Conservation (phyloP, 225 moss, liverwort and hornwort species). For the Pseudoscleropodium purum region DNA sequence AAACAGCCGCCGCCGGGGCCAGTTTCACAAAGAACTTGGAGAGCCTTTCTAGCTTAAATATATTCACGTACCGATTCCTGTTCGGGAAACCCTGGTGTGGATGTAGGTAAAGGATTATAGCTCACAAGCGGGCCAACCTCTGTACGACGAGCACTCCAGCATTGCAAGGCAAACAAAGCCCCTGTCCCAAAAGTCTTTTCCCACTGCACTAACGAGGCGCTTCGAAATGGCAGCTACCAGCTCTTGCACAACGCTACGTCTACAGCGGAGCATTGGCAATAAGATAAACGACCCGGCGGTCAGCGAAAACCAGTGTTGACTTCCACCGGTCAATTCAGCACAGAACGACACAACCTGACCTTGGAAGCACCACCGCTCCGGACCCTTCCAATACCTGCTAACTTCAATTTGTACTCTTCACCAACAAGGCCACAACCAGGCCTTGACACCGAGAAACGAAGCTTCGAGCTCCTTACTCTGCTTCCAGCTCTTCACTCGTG, state of each 20-base stretch:
- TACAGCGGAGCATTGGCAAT: not conserved
- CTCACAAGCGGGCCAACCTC: not conserved
- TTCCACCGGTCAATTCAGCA: not conserved
- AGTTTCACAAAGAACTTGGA: not conserved
- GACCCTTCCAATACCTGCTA: not conserved
- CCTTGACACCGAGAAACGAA: not conserved
- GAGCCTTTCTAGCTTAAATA: not conserved
- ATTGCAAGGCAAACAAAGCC: not conserved
- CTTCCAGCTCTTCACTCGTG: not conserved
- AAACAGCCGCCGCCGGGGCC: not conserved
- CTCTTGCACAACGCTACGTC: not conserved
- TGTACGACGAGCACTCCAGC: not conserved
- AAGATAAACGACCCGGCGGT: not conserved
- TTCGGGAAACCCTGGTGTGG: not conserved
- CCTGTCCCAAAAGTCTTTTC: not conserved
- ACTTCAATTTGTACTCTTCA: not conserved
- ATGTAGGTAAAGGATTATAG: not conserved
- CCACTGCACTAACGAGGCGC: not conserved
- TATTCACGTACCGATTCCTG: not conserved
- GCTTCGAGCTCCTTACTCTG: not conserved
- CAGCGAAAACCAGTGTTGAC: not conserved
- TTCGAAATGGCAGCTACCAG: conserved; percentile 1
- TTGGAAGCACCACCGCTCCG: not conserved
- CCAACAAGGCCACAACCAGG: not conserved
- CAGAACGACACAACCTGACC: not conserved